phyloP scores from a whole-genome alignment of 2,329 filamentous ascomycete species.

The Ophiostoma populinum region DNA sequence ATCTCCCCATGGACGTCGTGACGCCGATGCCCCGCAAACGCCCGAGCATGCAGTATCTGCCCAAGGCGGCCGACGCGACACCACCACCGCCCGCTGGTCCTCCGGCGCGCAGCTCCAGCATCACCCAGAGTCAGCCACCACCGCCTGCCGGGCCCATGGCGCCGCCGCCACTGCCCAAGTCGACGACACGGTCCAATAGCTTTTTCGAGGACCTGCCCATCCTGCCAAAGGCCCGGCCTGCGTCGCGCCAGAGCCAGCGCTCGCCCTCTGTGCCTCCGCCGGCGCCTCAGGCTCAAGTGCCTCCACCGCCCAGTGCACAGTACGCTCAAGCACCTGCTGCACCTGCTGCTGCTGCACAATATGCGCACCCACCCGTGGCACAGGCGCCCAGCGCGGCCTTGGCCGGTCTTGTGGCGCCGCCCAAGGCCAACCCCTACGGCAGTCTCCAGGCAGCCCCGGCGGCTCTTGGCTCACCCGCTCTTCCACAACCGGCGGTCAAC shows the following conservation, averaged over 20 bases:
- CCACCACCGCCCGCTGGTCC: slow-evolving; percentile 25
- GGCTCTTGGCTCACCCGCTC: slow-evolving; percentile 7
- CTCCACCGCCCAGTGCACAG: neutral
- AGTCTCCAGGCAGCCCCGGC: slow-evolving; percentile 20
- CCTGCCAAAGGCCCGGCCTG: slow-evolving; percentile 40
- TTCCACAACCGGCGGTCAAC: slow-evolving; percentile 14
- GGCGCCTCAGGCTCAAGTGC: neutral
- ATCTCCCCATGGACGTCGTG: slow-evolving; percentile 81
- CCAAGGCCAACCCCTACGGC: slow-evolving; percentile 36
- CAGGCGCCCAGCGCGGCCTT: slow-evolving; percentile 3
- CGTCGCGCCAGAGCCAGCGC: slow-evolving; percentile 33
- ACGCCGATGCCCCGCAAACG: slow-evolving; percentile 50
- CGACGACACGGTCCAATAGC: slow-evolving; percentile 22
- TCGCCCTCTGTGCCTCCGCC: slow-evolving; percentile 21
- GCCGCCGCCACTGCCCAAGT: neutral
- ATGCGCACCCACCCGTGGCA: neutral
- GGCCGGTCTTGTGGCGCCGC: slow-evolving; percentile 29
- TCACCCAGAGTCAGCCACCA: slow-evolving; percentile 16
- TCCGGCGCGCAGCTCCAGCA: slow-evolving; percentile 46
- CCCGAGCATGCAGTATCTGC: slow-evolving; percentile 37
- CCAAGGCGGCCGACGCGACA: slow-evolving; percentile 25
- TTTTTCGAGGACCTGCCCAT: slow-evolving; percentile 70
- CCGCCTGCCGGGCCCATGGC: slow-evolving; percentile 20
- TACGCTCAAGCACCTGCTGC: slow-evolving; percentile 8
- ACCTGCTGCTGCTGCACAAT: neutral